A percentile compares a stretch with the other conserved stretches of the same genome.
phyloP scores from a whole-genome alignment of 768 basidiomycete genomes.

The Cyathus striatus region DNA sequence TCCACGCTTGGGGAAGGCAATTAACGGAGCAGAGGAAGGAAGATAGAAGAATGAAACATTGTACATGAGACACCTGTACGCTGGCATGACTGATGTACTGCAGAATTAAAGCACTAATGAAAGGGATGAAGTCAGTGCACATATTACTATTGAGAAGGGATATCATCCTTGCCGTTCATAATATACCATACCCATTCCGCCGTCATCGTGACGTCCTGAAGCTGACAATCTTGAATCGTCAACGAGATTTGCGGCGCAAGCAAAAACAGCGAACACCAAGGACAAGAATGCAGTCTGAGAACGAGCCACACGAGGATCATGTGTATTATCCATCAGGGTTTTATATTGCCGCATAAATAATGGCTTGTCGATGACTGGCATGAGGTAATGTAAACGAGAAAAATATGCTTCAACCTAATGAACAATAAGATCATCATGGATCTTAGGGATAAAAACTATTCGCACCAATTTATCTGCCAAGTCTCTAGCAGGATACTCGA shows the following conservation, averaged over 20 bases:
- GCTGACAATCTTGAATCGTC: slow-evolving; percentile 62
- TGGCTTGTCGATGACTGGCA: slow-evolving; percentile 85
- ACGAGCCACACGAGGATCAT: slow-evolving; percentile 47
- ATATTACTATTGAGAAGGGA: slow-evolving; percentile 8
- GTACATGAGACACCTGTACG: slow-evolving; percentile 82
- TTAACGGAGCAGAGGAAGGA: slow-evolving; percentile 91
- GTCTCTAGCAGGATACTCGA: slow-evolving; percentile 82
- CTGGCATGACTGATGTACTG: slow-evolving; percentile 91
- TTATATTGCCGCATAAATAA: slow-evolving; percentile 72
- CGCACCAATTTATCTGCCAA: slow-evolving; percentile 82
- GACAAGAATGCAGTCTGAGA: slow-evolving; percentile 73
- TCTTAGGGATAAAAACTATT: slow-evolving; percentile 12
- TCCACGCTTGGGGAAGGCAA: slow-evolving; percentile 92
- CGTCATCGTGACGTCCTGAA: slow-evolving; percentile 61
- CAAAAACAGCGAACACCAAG: slow-evolving; percentile 84
- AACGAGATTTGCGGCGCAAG: slow-evolving; percentile 78
- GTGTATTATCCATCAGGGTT: slow-evolving; percentile 65
- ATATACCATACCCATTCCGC: slow-evolving; percentile 86
- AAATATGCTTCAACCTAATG: slow-evolving; percentile 83
- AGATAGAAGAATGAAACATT: slow-evolving; percentile 84
- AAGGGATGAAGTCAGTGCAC: background rate
- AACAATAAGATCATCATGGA: slow-evolving; percentile 17
- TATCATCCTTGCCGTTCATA: slow-evolving; percentile 68
- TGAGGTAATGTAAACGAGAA: slow-evolving; percentile 77
- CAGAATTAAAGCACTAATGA: slow-evolving; percentile 71